Evolutionary conservation across 306 rosid species (phyloP).

Genomic region (Ammopiptanthus mongolicus): DNA sequence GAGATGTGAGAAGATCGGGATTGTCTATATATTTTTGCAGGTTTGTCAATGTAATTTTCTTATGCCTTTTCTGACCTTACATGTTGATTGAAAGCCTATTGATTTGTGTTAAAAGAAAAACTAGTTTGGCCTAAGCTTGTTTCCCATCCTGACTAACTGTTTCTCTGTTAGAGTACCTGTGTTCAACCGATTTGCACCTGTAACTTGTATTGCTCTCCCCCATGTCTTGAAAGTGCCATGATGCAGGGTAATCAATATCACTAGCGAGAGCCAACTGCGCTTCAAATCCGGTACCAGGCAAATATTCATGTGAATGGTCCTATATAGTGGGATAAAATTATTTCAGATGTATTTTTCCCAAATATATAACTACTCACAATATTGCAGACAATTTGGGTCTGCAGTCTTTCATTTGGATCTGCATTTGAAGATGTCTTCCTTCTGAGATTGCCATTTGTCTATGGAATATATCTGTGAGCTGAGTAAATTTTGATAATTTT

Average conservation of each 20-base stretch:
- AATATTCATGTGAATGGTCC: neutral
- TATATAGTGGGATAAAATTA: neutral
- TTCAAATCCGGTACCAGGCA: neutral
- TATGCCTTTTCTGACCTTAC: neutral
- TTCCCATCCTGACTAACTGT: neutral
- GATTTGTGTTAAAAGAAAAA: neutral
- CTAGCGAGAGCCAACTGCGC: neutral
- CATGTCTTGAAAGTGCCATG: neutral
- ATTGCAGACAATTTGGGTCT: neutral
- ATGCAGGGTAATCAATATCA: neutral
- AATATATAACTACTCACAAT: neutral
- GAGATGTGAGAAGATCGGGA: neutral
- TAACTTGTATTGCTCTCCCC: neutral
- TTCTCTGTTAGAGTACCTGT: neutral
- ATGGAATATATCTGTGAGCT: neutral
- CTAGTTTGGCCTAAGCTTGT: neutral
- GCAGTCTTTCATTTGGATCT: neutral
- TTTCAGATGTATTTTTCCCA: neutral
- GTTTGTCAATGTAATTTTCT: neutral
- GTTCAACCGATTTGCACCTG: neutral
- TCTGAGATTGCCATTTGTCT: neutral
- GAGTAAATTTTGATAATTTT: neutral
- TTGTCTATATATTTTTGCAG: slow-evolving; percentile 10
- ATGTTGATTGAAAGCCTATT: neutral
- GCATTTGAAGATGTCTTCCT: neutral